Base-by-base conservation (phyloP, 1,284 basidiomycete genomes). In the Ustilago shanxiensis region DNA sequence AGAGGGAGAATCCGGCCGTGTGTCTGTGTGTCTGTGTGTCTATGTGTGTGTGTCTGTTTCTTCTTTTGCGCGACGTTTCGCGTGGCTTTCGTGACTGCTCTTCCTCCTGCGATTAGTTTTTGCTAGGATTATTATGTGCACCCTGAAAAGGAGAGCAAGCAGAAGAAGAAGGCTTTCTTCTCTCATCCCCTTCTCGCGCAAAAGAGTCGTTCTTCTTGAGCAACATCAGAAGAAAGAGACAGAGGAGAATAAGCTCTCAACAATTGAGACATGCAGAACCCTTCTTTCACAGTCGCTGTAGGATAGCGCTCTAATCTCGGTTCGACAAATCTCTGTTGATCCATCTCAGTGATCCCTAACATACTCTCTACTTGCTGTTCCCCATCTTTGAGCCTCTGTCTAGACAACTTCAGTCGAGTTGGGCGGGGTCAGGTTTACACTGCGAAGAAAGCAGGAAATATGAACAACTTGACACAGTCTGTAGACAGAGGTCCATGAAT, bases 261-360 rank as follows among this genome's bases (percentile, higher is more conserved):
- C 16, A 39, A 22, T 39, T 58, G 56, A 14, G 39, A 31, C 50
- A 14, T 52, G 50, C 50, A 54, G n/a, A 20, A 54, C 13, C 33
- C 39, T 55, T 55, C 20, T 55, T 24, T 55, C 53, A 39, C 44
- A 45, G 44, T 45, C 44, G 18, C 16, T 41, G 39, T 41, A 6
- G 13, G n/a, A 41, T 16, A 41, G 39, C 31, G 5, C 18, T 16
- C 5, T 4, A 41, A 41, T 41, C n/a, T 33, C 7, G 11, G 31
- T 33, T 33, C 31, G n/a, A n/a, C n/a, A 33, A 33, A 33, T 5
- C 39, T 41, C 39, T 10, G 7, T 20, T 41, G 39, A 41, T 41
- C 39, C 8, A 14, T 10, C 7, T 33, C 31, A 11, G 31, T 14
- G 16, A 20, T 41, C 39, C 39, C 39, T 7, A 41, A 14, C 39